Evolutionary conservation across 2,329 filamentous ascomycete species (phyloP), one percentile per base, ranked within the genome.

Genomic region (Byssoonygena ceratinophila): DNA sequence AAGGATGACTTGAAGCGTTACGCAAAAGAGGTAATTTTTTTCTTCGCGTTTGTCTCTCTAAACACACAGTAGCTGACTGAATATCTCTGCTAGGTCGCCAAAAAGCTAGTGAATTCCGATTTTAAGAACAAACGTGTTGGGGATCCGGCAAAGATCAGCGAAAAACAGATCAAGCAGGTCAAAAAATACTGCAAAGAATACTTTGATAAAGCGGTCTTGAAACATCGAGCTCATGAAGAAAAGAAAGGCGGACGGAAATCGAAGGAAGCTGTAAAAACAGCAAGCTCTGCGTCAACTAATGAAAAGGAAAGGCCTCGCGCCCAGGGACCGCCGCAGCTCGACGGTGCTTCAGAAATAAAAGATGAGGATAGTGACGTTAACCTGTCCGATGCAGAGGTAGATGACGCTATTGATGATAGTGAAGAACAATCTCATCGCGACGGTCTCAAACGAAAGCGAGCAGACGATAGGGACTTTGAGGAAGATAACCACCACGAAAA

Each of bases 21-120:
- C 58, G 79, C 76, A 5, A 83, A 83, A 68, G 80, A 84, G 66
- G 77, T 80, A 64, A n/a, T n/a, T n/a, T n/a, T n/a, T 64, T 70
- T 47, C 27, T 4, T 7, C 1, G 6, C 22, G 14, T 46, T 31
- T 3, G 22, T n/a, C 4, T 7, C 23, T 20, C 29, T 75, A 52
- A 81, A 82, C 61, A 77, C 25, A 27, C 40, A 25, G 23, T 4
- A 25, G 20, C 34, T n/a, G 23, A 43, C 40, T 37, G n/a, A 41
- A 51, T 20, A 1, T 34, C 14, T 11, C 39, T 16, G 11, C 4
- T 34, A 78, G 67, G 78, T 91, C 44, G 82, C 82, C 53, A 95
- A 95, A 70, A 94, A 91, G 68, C 78, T 97, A 12, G 90, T 95
- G 18, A 81, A 86, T 16, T 92, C 88, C 0, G 91, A 97, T 66